Evolutionary conservation across 2,329 filamentous ascomycete genomes (phyloP).

Genomic region (Grosmannia clavigera): DNA sequence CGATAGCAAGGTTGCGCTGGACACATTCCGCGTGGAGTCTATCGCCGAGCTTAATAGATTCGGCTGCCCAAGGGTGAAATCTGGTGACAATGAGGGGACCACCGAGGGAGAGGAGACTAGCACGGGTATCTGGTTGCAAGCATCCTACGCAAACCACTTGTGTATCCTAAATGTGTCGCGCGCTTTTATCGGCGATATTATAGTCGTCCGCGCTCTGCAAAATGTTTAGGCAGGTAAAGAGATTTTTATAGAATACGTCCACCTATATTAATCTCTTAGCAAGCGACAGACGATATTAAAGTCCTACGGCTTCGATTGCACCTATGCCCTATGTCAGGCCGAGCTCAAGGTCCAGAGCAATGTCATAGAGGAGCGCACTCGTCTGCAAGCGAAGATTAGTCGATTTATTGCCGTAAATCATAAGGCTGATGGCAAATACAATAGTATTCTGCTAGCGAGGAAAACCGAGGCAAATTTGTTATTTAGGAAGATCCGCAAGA

Average conservation of each 20-base stretch:
- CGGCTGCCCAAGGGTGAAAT: constrained; percentile 8
- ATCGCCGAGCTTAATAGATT: constrained; percentile 11
- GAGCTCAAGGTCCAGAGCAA: not conserved
- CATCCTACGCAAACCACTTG: constrained; percentile 26
- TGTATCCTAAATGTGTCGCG: constrained; percentile 22
- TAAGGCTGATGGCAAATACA: not conserved
- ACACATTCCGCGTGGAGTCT: constrained; percentile 10
- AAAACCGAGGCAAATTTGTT: not conserved
- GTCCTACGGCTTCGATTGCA: constrained; percentile 3
- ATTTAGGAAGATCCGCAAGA: not conserved
- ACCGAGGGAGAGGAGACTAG: not conserved
- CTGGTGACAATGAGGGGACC: not conserved
- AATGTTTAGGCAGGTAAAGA: constrained; percentile 2
- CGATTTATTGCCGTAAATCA: not conserved
- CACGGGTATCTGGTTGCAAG: constrained; percentile 21
- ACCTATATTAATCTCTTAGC: not conserved
- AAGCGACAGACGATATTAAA: not conserved
- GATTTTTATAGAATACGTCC: constrained; percentile 2
- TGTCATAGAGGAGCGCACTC: not conserved
- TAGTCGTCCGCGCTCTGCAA: constrained; percentile 7
- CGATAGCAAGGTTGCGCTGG: constrained; percentile 8
- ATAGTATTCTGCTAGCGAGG: not conserved
- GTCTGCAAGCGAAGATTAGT: not conserved
- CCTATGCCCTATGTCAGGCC: not conserved
- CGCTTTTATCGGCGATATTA: constrained; percentile 23